phyloP scores from a whole-genome alignment of 1,139 yeast genomes.

The Eremothecium cymbalariae region DNA sequence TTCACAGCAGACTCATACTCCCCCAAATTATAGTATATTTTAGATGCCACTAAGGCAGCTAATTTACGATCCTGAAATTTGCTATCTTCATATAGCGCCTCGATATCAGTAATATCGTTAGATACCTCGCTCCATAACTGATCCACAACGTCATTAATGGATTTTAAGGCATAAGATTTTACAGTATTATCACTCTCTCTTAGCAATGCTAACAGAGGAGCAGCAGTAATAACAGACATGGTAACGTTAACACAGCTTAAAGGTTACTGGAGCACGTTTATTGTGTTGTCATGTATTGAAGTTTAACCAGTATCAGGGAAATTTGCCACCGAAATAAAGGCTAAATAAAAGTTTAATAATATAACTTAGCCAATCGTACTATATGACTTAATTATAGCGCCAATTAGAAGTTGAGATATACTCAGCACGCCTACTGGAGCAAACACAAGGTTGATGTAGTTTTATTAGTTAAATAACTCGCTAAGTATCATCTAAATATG shows the following conservation, averaged over 20 bases:
- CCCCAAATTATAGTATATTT: slow-evolving; percentile 91
- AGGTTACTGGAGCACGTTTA: neutral
- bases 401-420: no score
- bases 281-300: neutral
- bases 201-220: slow-evolving; percentile 82
- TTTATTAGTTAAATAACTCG: no score
- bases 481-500: no score
- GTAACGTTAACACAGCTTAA: neutral
- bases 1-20: slow-evolving; percentile 88
- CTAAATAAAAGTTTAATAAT: no score
- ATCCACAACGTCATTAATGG: slow-evolving; percentile 76
- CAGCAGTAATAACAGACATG: slow-evolving; percentile 69
- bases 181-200: slow-evolving; percentile 71
- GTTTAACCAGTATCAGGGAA: neutral
- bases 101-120: slow-evolving; percentile 75
- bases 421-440: no score
- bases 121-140: slow-evolving; percentile 98
- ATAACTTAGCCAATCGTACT: no score
- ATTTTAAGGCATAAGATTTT: slow-evolving; percentile 76
- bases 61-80: slow-evolving; percentile 65
- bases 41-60: slow-evolving; percentile 90
- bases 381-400: no score
- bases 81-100: slow-evolving; percentile 82
- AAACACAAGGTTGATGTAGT: no score
- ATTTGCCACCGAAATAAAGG: slow-evolving; percentile 10